Percentiles rank a stretch among this genome's conserved stretches.
phyloP scores from a whole-genome alignment of 345 rosid genomes.

The Populus pruinosa region DNA sequence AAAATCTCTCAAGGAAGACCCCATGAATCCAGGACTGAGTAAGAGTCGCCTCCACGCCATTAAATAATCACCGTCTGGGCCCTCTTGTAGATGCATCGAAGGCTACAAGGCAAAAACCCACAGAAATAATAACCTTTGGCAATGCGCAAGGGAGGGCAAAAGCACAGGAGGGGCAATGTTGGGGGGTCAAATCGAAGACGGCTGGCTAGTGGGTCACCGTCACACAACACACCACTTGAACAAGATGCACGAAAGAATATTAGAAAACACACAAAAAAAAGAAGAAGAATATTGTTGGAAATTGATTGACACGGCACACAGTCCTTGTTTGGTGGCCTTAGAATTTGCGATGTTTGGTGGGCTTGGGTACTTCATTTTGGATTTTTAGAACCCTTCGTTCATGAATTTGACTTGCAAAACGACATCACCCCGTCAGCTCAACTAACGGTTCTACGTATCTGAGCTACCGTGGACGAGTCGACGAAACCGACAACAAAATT shows the following conservation, averaged over 20 bases:
- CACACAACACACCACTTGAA: background rate
- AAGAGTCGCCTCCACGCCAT: background rate
- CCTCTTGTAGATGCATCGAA: background rate
- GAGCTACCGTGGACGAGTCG: background rate
- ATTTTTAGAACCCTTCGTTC: background rate
- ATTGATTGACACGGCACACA: background rate
- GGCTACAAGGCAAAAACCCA: background rate
- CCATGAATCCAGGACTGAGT: conserved; percentile 7
- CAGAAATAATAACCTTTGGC: background rate
- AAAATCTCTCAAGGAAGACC: background rate
- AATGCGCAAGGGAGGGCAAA: background rate
- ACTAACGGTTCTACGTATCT: conserved; percentile 5
- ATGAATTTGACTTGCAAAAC: conserved; percentile 1
- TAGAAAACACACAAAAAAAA: background rate
- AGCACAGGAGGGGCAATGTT: background rate
- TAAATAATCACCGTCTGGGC: background rate
- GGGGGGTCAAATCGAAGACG: conserved; percentile 16
- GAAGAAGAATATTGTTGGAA: background rate
- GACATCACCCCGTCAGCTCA: conserved; percentile 14
- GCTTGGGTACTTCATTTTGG: background rate
- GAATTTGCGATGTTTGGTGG: background rate
- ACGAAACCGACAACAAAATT: conserved; percentile 13
- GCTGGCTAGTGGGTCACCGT: conserved; percentile 11
- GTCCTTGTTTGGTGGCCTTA: conserved; percentile 2
- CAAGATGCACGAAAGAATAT: background rate